Conservation (phyloP, 1,139 yeast species). For the Lodderomyces orthopsilosis region DNA sequence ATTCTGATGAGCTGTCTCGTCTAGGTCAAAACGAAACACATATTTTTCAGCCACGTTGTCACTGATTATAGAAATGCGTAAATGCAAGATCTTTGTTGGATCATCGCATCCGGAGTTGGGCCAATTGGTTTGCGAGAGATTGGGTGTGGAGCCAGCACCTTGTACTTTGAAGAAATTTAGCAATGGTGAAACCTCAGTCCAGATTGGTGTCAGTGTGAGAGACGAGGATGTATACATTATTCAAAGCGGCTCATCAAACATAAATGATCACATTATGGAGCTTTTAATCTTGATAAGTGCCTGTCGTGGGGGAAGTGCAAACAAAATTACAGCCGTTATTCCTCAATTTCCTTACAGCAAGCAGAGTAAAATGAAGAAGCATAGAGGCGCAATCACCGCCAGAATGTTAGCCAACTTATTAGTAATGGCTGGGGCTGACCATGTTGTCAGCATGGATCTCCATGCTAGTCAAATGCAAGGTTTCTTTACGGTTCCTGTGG, state of each 20-base stretch:
- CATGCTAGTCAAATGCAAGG: constrained; percentile 99
- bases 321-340: constrained; percentile 92
- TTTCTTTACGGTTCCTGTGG: constrained; percentile 94
- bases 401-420: constrained; percentile 94
- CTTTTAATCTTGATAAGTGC: constrained; percentile 88
- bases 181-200: constrained; percentile 96
- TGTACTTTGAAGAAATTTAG: constrained; percentile 88
- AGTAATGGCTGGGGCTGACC: constrained; percentile 99
- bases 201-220: constrained; percentile 89
- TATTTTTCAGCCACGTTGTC: constrained; percentile 1
- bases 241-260: constrained; percentile 85
- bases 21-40: not conserved
- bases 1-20: constrained; percentile 2
- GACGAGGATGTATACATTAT: constrained; percentile 96
- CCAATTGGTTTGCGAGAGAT: constrained; percentile 77
- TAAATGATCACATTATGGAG: constrained; percentile 97
- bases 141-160: constrained; percentile 96
- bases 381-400: constrained; percentile 98
- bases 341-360: constrained; percentile 98
- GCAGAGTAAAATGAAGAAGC: constrained; percentile 97
- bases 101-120: constrained; percentile 96
- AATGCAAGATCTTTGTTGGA: constrained; percentile 95
- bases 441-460: constrained; percentile 94
- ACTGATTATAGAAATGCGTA: constrained; percentile 61
- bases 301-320: constrained; percentile 96